A percentile compares a stretch with the other conserved stretches of the same genome.
Conservation (phyloP, 139 green algal species). For the Pseudopediastrum boryanum region DNA sequence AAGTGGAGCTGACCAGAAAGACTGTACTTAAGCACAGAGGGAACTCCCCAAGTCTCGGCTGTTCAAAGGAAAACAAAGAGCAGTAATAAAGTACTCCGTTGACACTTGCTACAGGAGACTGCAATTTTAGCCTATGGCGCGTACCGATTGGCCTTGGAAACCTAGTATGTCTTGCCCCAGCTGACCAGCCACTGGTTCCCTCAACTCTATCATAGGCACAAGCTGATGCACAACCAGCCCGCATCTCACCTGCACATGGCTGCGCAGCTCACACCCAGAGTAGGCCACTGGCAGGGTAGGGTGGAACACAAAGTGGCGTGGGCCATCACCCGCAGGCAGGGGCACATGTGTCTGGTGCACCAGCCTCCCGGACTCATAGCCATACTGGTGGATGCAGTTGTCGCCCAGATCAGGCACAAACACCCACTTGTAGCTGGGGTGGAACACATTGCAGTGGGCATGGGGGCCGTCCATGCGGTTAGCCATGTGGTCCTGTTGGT, state of each 20-base stretch:
- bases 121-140: too few relatives aligned
- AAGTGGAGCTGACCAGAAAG: too few relatives aligned
- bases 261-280: constrained; percentile 34
- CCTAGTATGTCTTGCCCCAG: too few relatives aligned
- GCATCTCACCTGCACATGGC: constrained; percentile 23
- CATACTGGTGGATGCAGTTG: constrained; percentile 37
- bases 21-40: too few relatives aligned
- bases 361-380: constrained; percentile 10
- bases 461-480: constrained; percentile 39
- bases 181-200: too few relatives aligned
- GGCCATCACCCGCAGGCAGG: constrained; percentile 23
- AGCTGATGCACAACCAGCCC: too few relatives aligned
- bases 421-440: constrained; percentile 34
- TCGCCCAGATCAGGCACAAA: constrained; percentile 42
- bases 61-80: too few relatives aligned
- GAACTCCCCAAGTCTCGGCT: too few relatives aligned
- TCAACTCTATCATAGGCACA: too few relatives aligned
- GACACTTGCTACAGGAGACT: too few relatives aligned
- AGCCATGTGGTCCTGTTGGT: constrained; percentile 39
- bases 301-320: constrained; percentile 38
- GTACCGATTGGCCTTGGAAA: too few relatives aligned
- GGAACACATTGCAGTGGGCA: constrained; percentile 35
- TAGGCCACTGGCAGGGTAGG: constrained; percentile 36
- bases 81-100: too few relatives aligned
- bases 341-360: constrained; percentile 14